These are phyloP conservation scores for Coemansia sp. DNA, from an alignment of 192 early-diverging fungal species.

Conservation along the genomic window DNA sequence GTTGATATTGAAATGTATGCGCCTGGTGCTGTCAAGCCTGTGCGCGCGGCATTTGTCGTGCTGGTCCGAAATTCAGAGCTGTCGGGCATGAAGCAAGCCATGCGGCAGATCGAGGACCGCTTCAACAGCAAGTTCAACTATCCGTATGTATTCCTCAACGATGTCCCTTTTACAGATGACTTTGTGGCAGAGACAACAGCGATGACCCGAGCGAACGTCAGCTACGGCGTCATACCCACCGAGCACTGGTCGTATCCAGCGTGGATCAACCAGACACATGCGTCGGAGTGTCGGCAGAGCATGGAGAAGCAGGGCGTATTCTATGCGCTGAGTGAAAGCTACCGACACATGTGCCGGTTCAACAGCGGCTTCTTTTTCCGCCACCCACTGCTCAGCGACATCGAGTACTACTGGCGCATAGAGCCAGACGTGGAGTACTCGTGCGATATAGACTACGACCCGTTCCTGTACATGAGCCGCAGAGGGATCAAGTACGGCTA, in stretches of 20 bases:
- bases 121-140: constrained; percentile 83
- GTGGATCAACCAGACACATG: constrained; percentile 73
- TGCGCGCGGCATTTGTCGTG: constrained; percentile 75
- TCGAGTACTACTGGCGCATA: constrained; percentile 76
- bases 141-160: constrained; percentile 88
- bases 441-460: constrained; percentile 76
- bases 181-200: constrained; percentile 64
- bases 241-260: constrained; percentile 82
- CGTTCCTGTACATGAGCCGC: constrained; percentile 70
- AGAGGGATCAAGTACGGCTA: constrained; percentile 72
- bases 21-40: constrained; percentile 26
- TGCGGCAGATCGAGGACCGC: constrained; percentile 77
- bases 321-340: constrained; percentile 69
- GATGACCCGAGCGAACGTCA: constrained; percentile 61
- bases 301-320: constrained; percentile 60
- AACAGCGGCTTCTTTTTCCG: constrained; percentile 67
- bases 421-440: constrained; percentile 74
- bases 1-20: constrained; percentile 20
- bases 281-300: constrained; percentile 53
- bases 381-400: constrained; percentile 60
- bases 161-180: constrained; percentile 69
- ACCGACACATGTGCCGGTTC: constrained; percentile 77
- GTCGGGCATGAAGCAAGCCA: constrained; percentile 60
- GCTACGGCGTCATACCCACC: constrained; percentile 66
- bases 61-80: constrained; percentile 75